phyloP scores from a whole-genome alignment of 225 moss, liverwort and hornwort species.

The Ulota crispa region DNA sequence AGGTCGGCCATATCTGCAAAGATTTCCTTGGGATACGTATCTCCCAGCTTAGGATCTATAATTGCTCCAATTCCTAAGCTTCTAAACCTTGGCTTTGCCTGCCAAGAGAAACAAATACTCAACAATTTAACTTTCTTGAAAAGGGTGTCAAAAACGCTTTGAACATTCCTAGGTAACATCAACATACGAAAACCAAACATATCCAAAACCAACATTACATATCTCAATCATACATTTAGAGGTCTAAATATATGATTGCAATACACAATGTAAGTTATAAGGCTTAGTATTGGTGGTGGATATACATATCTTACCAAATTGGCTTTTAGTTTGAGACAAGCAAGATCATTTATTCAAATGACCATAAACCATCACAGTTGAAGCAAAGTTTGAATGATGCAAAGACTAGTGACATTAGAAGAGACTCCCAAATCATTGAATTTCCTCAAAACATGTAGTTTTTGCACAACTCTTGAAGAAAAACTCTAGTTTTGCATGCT shows the following conservation, averaged over 20 bases:
- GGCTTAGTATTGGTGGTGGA: too few species aligned
- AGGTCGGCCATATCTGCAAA: constrained; percentile 31
- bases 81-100: constrained; percentile 28
- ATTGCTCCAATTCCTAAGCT: constrained; percentile 35
- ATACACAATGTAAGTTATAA: too few species aligned
- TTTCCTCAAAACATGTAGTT: too few species aligned
- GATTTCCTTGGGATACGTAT: constrained; percentile 28
- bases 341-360: not conserved
- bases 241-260: too few species aligned
- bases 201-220: too few species aligned
- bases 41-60: constrained; percentile 26
- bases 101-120: not conserved
- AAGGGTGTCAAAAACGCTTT: not conserved
- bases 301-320: not conserved
- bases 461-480: not conserved
- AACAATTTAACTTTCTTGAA: not conserved
- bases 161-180: not conserved
- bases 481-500: not conserved
- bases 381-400: not conserved
- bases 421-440: too few species aligned
- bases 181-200: too few species aligned
- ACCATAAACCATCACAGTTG: not conserved
- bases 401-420: not conserved
- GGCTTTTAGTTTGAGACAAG: not conserved
- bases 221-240: too few species aligned